A percentile compares a stretch with the other conserved stretches of the same genome.
phyloP scores from a whole-genome alignment of 1,284 basidiomycete genomes.

The Cryptococcus hybrid region DNA sequence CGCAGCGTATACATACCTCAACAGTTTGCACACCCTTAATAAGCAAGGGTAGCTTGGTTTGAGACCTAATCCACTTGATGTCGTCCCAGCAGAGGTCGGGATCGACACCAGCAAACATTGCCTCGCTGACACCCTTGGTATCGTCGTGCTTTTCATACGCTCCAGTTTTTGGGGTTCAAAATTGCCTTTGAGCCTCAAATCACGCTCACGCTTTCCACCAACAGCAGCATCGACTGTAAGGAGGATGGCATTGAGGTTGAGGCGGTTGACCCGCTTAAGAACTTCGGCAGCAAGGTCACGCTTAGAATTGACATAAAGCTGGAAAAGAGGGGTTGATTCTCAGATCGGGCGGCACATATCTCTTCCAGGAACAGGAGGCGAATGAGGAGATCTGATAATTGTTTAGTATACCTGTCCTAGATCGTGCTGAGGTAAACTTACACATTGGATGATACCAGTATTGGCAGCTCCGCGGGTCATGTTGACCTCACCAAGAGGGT shows the following conservation, averaged over 20 bases:
- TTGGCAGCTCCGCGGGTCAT: constrained; percentile 72
- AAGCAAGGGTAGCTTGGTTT: constrained; percentile 76
- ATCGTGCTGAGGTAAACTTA: constrained; percentile 17
- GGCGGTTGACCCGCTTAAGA: constrained; percentile 65
- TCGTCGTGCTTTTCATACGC: constrained; percentile 38
- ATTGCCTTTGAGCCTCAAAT: constrained; percentile 54
- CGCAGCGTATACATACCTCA: constrained; percentile 30
- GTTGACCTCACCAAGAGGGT: constrained; percentile 83
- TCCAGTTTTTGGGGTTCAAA: constrained; percentile 44
- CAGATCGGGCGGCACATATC: constrained; percentile 50
- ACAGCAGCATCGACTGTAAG: constrained; percentile 87
- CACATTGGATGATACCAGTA: constrained; percentile 78
- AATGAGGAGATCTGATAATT: constrained; percentile 53
- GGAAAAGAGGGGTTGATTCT: constrained; percentile 74
- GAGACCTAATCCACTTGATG: constrained; percentile 56
- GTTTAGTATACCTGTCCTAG: background rate
- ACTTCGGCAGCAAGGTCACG: constrained; percentile 67
- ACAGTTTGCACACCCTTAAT: constrained; percentile 65
- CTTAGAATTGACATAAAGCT: constrained; percentile 79
- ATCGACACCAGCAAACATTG: constrained; percentile 43
- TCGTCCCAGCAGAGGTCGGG: constrained; percentile 46
- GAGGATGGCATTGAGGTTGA: constrained; percentile 71
- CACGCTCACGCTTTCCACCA: constrained; percentile 79
- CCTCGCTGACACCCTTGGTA: constrained; percentile 39
- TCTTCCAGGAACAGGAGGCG: constrained; percentile 69